phyloP scores from a whole-genome alignment of 2,329 filamentous ascomycete species.

The Biscogniauxia sp. region DNA sequence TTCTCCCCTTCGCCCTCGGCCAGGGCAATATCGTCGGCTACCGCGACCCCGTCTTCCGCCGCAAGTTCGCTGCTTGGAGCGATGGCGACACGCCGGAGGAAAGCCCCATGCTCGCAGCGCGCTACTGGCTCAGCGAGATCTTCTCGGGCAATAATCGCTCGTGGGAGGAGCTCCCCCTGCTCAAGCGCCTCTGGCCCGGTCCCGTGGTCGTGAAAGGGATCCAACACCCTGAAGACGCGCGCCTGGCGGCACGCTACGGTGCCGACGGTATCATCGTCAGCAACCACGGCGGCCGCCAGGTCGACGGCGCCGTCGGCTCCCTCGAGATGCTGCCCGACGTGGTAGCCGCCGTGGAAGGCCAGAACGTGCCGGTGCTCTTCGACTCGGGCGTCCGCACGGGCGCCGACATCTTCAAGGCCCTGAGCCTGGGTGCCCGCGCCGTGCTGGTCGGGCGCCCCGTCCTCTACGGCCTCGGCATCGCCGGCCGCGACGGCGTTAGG shows the following conservation, averaged over 20 bases:
- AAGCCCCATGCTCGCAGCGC: constrained; percentile 46
- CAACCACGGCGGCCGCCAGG: constrained; percentile 58
- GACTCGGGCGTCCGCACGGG: constrained; percentile 60
- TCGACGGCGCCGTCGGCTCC: constrained; percentile 53
- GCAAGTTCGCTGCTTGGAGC: constrained; percentile 50
- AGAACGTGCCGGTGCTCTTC: constrained; percentile 58
- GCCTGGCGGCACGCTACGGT: constrained; percentile 17
- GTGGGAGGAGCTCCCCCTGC: constrained; percentile 26
- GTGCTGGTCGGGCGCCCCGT: constrained; percentile 60
- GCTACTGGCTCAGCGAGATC: constrained; percentile 32
- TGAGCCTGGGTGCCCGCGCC: constrained; percentile 51
- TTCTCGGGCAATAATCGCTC: constrained; percentile 27
- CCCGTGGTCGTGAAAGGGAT: constrained; percentile 35
- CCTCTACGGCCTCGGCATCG: constrained; percentile 42
- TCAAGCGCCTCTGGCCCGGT: constrained; percentile 28
- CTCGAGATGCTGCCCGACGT: constrained; percentile 59
- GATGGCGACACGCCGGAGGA: constrained; percentile 47
- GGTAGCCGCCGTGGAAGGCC: constrained; percentile 60
- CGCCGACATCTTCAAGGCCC: constrained; percentile 58
- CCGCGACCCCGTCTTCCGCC: constrained; percentile 63
- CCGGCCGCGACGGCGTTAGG: constrained; percentile 26
- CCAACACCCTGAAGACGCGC: constrained; percentile 31
- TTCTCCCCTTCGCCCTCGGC: constrained; percentile 57
- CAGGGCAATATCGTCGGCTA: constrained; percentile 62
- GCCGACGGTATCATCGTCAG: constrained; percentile 47